Evolutionary conservation across 176 grass and related monocot species (phyloP), one percentile per base, ranked within the genome.

Genomic region (Aegilops tauschii): DNA sequence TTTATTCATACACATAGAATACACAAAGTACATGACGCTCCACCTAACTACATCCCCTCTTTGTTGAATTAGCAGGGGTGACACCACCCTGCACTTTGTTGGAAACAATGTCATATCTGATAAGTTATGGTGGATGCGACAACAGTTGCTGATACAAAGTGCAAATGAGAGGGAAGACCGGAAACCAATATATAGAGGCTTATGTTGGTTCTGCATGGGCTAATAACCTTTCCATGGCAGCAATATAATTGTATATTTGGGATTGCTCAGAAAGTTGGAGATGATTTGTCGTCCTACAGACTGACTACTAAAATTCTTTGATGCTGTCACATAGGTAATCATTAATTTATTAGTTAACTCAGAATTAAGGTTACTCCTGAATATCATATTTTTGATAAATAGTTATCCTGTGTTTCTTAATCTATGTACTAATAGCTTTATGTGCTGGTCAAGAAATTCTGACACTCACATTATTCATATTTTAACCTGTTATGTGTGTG

Each of bases 61-160:
- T 79, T 89, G 14, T 73, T 88, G 87, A 52, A 79, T 62, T 44
- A 20, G 21, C n/a, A 88, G 70, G 78, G 28, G 30, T 52, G 12
- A n/a, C 21, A 84, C 20, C 36, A 27, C 21, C 20, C 73, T 70
- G 28, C 56, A 83, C 35, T 69, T 70, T 70, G 35, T 78, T 68
- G 31, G 49, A 52, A 37, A 50, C 64, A 88, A 62, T 40, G 49
- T 29, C 31, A 17, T 84, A 35, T 54, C 56, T 76, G 35, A 37
- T 50, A 84, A 73, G 13, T 65, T 79, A 61, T 28, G 54, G 10
- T 54, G 44, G 74, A 30, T 56, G 49, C 73, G 58, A 18, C 5
- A 20, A 21, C 11, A 73, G 39, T 45, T 65, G 4, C 61, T 72
- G 69, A 72, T 74, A 76, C 29, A 80, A 73, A 80, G n/a, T 28